A percentile compares a stretch with the other conserved stretches of the same genome.
Evolutionary conservation across 2,329 filamentous ascomycete species (phyloP).

Genomic region (Tolypocladium cylindrosporum): DNA sequence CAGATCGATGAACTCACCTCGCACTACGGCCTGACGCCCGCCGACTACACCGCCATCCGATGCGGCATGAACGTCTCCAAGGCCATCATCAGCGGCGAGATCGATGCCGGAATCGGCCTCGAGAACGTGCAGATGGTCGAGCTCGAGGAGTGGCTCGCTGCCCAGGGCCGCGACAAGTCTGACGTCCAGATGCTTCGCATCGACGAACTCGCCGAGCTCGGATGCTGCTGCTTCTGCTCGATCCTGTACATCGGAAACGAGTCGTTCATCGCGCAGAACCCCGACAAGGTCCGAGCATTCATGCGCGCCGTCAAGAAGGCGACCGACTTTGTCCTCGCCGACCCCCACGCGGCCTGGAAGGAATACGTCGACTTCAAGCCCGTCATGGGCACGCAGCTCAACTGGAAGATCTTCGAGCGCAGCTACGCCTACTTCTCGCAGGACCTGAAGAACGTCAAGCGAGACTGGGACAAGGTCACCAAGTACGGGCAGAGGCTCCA

Average conservation of each 20-base stretch:
- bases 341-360: slow-evolving; percentile 53
- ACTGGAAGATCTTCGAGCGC: slow-evolving; percentile 72
- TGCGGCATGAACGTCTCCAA: slow-evolving; percentile 76
- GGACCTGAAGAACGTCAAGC: slow-evolving; percentile 62
- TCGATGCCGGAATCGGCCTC: slow-evolving; percentile 66
- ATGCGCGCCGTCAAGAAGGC: slow-evolving; percentile 64
- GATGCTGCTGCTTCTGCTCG: slow-evolving; percentile 77
- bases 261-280: slow-evolving; percentile 54
- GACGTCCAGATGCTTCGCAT: slow-evolving; percentile 77
- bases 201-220: slow-evolving; percentile 68
- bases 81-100: slow-evolving; percentile 61
- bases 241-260: slow-evolving; percentile 77
- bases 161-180: slow-evolving; percentile 49
- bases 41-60: slow-evolving; percentile 66
- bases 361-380: slow-evolving; percentile 67
- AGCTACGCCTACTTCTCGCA: slow-evolving; percentile 68
- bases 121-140: slow-evolving; percentile 82
- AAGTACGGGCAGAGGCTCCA: slow-evolving; percentile 64
- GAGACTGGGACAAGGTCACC: slow-evolving; percentile 72
- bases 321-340: slow-evolving; percentile 59
- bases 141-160: slow-evolving; percentile 63
- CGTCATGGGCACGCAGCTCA: slow-evolving; percentile 55
- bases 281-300: slow-evolving; percentile 56
- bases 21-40: slow-evolving; percentile 64
- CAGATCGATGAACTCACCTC: slow-evolving; percentile 74